Conservation (phyloP, 164 flowering plant genomes). For the Amborella trichopoda region DNA sequence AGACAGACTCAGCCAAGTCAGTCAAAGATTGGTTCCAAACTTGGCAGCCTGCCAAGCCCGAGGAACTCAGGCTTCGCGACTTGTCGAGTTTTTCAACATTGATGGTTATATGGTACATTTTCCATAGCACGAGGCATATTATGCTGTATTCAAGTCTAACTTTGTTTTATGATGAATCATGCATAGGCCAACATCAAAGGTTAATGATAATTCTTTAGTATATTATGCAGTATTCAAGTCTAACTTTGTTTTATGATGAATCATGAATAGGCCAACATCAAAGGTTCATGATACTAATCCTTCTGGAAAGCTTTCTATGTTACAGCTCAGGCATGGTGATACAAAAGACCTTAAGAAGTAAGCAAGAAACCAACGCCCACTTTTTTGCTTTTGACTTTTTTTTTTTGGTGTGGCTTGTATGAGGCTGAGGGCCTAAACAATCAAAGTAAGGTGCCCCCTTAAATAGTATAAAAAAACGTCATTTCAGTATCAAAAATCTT, state of each 20-base stretch:
- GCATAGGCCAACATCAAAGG: background rate
- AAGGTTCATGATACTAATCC: conserved; percentile 5
- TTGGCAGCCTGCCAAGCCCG: no score
- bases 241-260: background rate
- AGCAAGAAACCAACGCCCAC: conserved; percentile 4
- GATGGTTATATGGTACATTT: no score
- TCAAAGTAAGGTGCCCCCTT: no score
- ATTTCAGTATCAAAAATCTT: background rate
- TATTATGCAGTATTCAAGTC: no score
- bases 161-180: background rate
- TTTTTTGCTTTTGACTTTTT: background rate
- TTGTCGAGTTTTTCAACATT: no score
- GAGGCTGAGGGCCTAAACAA: background rate
- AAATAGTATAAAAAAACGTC: no score
- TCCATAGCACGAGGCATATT: background rate
- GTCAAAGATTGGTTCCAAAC: no score
- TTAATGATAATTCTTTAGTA: no score
- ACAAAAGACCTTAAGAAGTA: conserved; percentile 47
- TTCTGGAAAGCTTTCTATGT: conserved; percentile 23
- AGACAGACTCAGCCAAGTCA: no score
- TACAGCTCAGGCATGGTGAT: conserved; percentile 44
- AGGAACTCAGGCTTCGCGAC: no score
- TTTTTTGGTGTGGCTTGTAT: background rate
- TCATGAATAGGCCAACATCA: conserved; percentile 16
- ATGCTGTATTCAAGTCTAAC: background rate